Evolutionary conservation across 164 flowering plant genomes (phyloP), one percentile per base, ranked within the genome.

Genomic region (Vitis rupestris): DNA sequence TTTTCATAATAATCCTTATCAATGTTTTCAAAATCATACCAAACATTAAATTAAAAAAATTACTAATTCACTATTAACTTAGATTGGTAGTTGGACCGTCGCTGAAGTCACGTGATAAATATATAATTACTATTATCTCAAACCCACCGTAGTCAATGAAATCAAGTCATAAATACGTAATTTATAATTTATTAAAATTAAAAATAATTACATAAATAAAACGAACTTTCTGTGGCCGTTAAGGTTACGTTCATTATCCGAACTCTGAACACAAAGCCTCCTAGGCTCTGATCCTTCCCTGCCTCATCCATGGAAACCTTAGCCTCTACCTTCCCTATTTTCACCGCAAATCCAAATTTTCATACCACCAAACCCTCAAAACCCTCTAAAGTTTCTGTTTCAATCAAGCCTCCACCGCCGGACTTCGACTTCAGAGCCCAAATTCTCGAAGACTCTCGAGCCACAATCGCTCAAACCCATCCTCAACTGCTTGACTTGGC

Each of bases 401-500:
- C 90, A 15, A 79, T 88, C 70, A 82, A 76, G 50, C 81, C 96
- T 7, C 99, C 99, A 17, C 98, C 98, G 2, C 78, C 85, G 4
- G 85, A 76, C 15, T 92, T 91, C 78, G 87, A 92, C 58, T 91
- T 83, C 86, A 76, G 88, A 64, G 30, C 78, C 9, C 83, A 85
- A 27, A 73, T 87, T n/a, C 72, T 79, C 10, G 6, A 48, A 0
- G 71, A 75, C 1, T 90, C 98, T 15, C 74, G 66, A 52, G 66
- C 81, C 64, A 17, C 76, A 8, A 83, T 91, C 2, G 80, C 87
- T 1, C 51, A 63, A 53, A 65, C 75, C 68, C 83, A 84, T 67
- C 98, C 99, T 2, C 87, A 90, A 52, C 68, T 95, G 67, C 80
- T 85, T 23, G 97, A 91, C 71, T 74, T 95, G 78, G 98, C 90